These are phyloP conservation scores for Ustilago shanxiensis DNA, from an alignment of 1,284 basidiomycete species.

Conservation along the genomic window DNA sequence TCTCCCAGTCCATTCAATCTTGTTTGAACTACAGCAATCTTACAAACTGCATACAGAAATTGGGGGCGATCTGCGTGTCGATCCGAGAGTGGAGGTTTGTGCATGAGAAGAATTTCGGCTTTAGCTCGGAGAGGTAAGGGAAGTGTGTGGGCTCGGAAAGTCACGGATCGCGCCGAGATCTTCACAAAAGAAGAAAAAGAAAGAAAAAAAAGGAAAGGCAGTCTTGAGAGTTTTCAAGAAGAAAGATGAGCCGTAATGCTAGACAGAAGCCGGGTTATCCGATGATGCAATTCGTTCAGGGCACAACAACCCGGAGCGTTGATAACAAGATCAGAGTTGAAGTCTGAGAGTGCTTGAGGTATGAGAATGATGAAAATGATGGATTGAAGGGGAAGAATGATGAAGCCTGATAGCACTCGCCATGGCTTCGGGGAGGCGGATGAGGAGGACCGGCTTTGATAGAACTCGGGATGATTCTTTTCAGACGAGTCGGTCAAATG, in stretches of 20 bases:
- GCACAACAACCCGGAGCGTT: no score
- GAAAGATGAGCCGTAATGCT: neutral
- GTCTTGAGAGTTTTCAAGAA: neutral
- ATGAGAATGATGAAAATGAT: neutral
- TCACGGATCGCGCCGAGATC: slow-evolving; percentile 26
- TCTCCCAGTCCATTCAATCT: no score
- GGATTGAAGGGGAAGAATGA: no score
- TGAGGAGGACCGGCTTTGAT: neutral
- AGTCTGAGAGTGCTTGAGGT: neutral
- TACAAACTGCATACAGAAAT: no score
- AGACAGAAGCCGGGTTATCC: no score
- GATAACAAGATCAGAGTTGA: neutral
- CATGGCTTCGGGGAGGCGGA: no score
- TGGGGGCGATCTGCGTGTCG: no score
- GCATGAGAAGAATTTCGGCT: neutral
- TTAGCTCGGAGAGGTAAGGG: slow-evolving; percentile 10
- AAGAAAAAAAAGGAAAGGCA: neutral
- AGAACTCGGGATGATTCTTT: no score
- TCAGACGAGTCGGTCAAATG: neutral
- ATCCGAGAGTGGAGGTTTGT: no score
- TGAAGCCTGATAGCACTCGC: no score
- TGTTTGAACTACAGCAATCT: neutral
- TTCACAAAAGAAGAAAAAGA: neutral
- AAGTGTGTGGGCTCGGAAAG: slow-evolving; percentile 18
- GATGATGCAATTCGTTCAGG: no score